Base-by-base conservation (phyloP, 805 yeast species). In the Cyberlindnera lachancei region DNA sequence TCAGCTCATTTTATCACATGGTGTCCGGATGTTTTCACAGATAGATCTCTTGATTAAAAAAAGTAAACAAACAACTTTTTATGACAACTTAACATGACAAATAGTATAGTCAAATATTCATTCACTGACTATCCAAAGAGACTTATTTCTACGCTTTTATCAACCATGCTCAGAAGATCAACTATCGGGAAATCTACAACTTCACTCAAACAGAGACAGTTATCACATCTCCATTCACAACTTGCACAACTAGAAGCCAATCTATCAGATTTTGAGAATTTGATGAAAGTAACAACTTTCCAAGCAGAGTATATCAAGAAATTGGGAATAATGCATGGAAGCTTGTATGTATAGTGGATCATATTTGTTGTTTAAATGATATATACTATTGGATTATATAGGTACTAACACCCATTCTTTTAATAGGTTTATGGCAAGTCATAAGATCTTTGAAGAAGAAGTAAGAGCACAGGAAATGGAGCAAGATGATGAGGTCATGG, bases 191-290 rank as follows among this genome's bases (percentile, higher is more conserved):
- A 41, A 21, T 31, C 34, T 1, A 17, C 48, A 4, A 25, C 49
- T 7, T 42, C 55, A 2, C 36, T 52, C 14, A 55, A 61, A 28
- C 60, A 64, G 32, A 58, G 75, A 6, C 78, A 73, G 42, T 46
- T 73, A 34, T 58, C 73, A 22, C 73, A 68, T 41, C 53, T 71
- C 18, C 69, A 67, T 36, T 61, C 73, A 18, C 75, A 72, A 42
- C 50, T 72, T n/a, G 70, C 72, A 0, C 67, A 70, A 41, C 54
- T 75, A n/a, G 75, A 73, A 39, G 69, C 78, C 7, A 75, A 75
- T 40, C 41, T 75, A 12, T 45, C 62, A 7, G 79, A 73, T 34
- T 62, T 76, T 46, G 72, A 73, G 41, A 66, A 60, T 34, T 52
- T 73, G 36, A 49, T 76, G 20, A 58, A 61, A 24, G 68, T 68